A percentile compares a stretch with the other conserved stretches of the same genome.
phyloP scores from a whole-genome alignment of 371 early-diverging fungal genomes.

The Actinomortierella ambigua region DNA sequence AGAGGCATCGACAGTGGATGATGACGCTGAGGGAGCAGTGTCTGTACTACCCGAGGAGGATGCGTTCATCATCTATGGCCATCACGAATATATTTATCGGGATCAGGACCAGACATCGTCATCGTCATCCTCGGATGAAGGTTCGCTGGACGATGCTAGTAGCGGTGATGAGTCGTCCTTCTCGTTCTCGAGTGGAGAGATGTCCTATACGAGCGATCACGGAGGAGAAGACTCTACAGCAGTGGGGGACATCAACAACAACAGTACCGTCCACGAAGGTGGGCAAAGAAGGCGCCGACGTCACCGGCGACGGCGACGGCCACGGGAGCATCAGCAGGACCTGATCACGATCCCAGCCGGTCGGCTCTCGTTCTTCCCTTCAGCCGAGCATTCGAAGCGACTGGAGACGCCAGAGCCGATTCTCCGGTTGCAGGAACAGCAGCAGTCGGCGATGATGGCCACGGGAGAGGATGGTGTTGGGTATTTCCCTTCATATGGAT shows the following conservation, averaged over 20 bases:
- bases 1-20: too few relatives aligned
- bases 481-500: too few relatives aligned
- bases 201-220: not conserved
- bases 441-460: too few relatives aligned
- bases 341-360: constrained; percentile 39
- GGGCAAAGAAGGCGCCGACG: not conserved
- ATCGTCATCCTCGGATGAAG: too few relatives aligned
- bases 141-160: too few relatives aligned
- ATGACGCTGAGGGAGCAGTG: too few relatives aligned
- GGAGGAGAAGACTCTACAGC: not conserved
- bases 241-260: not conserved
- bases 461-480: too few relatives aligned
- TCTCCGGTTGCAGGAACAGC: constrained; percentile 22
- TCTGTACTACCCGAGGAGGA: too few relatives aligned
- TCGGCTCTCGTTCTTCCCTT: constrained; percentile 39
- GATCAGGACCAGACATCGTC: too few relatives aligned
- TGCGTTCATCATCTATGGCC: constrained; percentile 25
- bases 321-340: constrained; percentile 30
- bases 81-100: constrained; percentile 30
- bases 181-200: constrained; percentile 16
- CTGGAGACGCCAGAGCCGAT: constrained; percentile 44
- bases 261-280: not conserved
- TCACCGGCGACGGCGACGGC: not conserved
- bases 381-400: constrained; percentile 32
- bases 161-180: too few relatives aligned